These are phyloP conservation scores for Penicillium aurantiogriseum DNA, from an alignment of 2,329 filamentous ascomycete genomes.

Conservation along the genomic window DNA sequence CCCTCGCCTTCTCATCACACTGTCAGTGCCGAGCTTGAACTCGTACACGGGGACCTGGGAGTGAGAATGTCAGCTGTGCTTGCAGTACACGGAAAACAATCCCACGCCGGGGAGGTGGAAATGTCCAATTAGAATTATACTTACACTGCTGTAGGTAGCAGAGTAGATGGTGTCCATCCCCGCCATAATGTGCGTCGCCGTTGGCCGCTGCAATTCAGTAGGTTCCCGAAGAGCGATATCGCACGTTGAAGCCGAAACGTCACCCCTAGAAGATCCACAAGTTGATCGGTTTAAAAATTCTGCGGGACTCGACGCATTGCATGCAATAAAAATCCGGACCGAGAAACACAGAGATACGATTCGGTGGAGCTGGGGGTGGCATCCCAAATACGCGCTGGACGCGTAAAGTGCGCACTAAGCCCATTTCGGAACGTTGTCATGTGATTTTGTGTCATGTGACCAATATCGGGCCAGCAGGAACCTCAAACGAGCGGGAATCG, in stretches of 20 bases:
- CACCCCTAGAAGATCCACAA: slow-evolving; percentile 13
- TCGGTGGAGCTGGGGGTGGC: slow-evolving; percentile 28
- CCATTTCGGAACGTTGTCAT: slow-evolving; percentile 8
- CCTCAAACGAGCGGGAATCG: slow-evolving; percentile 29
- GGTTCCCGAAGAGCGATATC: slow-evolving; percentile 24
- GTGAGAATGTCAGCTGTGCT: background rate
- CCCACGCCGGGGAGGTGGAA: background rate
- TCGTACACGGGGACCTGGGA: slow-evolving; percentile 89
- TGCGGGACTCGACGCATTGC: slow-evolving; percentile 15
- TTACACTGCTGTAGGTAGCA: slow-evolving; percentile 64
- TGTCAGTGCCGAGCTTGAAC: slow-evolving; percentile 79
- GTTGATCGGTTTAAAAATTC: slow-evolving; percentile 14
- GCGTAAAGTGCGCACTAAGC: slow-evolving; percentile 42
- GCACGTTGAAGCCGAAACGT: slow-evolving; percentile 12
- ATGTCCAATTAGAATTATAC: slow-evolving; percentile 17
- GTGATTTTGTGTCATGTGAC: slow-evolving; percentile 22
- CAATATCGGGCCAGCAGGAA: slow-evolving; percentile 27
- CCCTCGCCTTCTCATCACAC: slow-evolving; percentile 91
- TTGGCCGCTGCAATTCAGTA: slow-evolving; percentile 22
- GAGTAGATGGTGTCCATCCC: slow-evolving; percentile 55
- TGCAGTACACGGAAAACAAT: background rate
- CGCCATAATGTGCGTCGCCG: slow-evolving; percentile 33
- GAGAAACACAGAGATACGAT: slow-evolving; percentile 32
- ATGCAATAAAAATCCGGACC: slow-evolving; percentile 14
- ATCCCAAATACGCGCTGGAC: slow-evolving; percentile 37